Evolutionary conservation across 768 basidiomycete genomes (phyloP).

Genomic region (Gelatoporia subvermispora): DNA sequence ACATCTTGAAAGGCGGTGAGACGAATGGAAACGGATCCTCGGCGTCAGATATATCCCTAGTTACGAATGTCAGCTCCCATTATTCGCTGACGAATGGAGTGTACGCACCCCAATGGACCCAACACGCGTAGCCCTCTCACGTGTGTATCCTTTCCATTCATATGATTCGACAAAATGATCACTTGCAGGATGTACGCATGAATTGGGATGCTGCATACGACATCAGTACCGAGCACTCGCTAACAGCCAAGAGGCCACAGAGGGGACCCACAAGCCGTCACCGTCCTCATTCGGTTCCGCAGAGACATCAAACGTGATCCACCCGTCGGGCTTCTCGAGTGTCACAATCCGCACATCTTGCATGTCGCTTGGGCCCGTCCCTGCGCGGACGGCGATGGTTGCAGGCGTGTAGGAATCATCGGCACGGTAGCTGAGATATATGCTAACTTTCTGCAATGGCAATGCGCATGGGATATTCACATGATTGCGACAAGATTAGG

Average conservation of each 20-base stretch:
- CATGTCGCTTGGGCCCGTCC: constrained; percentile 85
- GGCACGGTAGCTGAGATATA: constrained; percentile 71
- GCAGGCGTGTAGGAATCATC: constrained; percentile 99
- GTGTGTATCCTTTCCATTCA: constrained; percentile 99
- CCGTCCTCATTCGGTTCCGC: constrained; percentile 76
- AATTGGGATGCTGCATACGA: constrained; percentile 64
- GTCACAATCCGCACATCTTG: constrained; percentile 87
- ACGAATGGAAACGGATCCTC: constrained; percentile 75
- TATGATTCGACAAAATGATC: constrained; percentile 87
- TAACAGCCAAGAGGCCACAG: background rate
- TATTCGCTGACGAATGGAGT: background rate
- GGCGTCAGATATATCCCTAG: constrained; percentile 25
- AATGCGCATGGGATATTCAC: too few relatives aligned
- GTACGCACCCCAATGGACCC: constrained; percentile 73
- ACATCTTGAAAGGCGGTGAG: constrained; percentile 64
- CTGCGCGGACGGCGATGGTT: constrained; percentile 84
- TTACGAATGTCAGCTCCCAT: constrained; percentile 9
- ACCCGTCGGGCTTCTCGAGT: constrained; percentile 89
- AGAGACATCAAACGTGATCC: constrained; percentile 85
- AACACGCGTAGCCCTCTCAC: constrained; percentile 87
- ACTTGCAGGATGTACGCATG: constrained; percentile 89
- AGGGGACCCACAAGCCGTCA: constrained; percentile 61
- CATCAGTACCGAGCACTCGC: background rate
- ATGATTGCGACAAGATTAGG: background rate
- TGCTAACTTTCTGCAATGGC: constrained; percentile 71